Evolutionary conservation across 805 yeast species (phyloP), one percentile per base, ranked within the genome.

Genomic region (Hanseniaspora clermontiae): DNA sequence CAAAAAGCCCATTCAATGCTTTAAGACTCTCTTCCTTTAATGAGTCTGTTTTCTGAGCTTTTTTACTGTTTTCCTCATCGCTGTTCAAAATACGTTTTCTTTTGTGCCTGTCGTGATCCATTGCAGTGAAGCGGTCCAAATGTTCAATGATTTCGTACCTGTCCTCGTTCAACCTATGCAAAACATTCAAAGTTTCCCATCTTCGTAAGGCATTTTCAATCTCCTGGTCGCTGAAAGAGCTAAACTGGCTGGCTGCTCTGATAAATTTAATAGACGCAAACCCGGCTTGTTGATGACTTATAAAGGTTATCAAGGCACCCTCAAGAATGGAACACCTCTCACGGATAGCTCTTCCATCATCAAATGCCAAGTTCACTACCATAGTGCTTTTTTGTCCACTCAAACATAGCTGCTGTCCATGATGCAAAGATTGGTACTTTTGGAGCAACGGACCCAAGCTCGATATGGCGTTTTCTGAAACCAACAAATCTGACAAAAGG

Each of bases 131-230:
- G 3, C n/a, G 7, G n/a, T 31, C 19, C 52, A 17, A 45, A 19
- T 24, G 36, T 20, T 40, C 48, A 14, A 42, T 49, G 43, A 24
- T 46, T 14, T 20, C 5, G 14, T 50, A 50, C 6, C 36, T 43
- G 38, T 31, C 17, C 7, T 68, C 69, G 1, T 70, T 65, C 47
- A 75, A 75, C 2, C 66, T 59, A 15, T 36, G 38, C 5, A 90
- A 61, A 0, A 88, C 79, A 0, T 77, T 79, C 49, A 76, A 67
- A 20, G 75, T 71, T 2, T 78, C 76, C 97, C 97, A 90, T 63
- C 76, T 87, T 5, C 68, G 59, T 6, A 82, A 61, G 0, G 76
- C 70, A 1, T 66, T 66, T 2, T 61, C 62, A 0, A 77, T 80
- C n/a, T n/a, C 38, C 51, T 42, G 19, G 55, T 38, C 50, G 59